Evolutionary conservation across 2,329 filamentous ascomycete genomes (phyloP).

Genomic region (Furcasterigmium sp.): DNA sequence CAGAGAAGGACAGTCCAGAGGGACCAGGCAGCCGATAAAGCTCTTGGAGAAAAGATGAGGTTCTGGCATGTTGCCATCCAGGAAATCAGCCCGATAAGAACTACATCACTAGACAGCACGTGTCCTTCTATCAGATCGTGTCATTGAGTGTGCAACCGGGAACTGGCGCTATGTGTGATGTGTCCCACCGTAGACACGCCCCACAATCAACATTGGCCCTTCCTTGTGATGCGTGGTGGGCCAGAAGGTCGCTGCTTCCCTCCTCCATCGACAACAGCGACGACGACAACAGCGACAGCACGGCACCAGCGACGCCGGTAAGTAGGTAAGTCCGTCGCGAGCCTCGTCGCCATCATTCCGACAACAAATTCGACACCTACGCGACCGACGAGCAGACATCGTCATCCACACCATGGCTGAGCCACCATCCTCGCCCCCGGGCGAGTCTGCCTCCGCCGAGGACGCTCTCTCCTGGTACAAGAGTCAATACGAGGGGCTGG

Average conservation of each 20-base stretch:
- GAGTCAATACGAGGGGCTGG: conserved; percentile 86
- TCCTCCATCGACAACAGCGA: conserved; percentile 9
- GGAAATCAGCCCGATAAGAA: too few species aligned
- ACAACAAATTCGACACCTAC: not conserved
- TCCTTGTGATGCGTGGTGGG: conserved; percentile 10
- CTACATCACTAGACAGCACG: too few species aligned
- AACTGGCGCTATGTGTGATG: too few species aligned
- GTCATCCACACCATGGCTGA: conserved; percentile 42
- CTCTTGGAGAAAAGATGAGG: too few species aligned
- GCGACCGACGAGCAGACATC: not conserved
- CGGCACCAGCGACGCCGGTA: conserved; percentile 4
- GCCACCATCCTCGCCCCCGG: conserved; percentile 57
- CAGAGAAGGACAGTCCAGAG: too few species aligned
- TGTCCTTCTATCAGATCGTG: too few species aligned
- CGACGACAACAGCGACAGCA: conserved; percentile 9
- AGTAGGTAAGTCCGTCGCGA: not conserved
- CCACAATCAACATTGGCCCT: conserved; percentile 14
- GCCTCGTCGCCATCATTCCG: too few species aligned
- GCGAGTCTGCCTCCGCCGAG: conserved; percentile 50
- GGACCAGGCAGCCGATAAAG: too few species aligned
- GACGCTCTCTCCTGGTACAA: conserved; percentile 94
- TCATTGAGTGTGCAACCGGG: too few species aligned
- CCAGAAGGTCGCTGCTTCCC: conserved; percentile 4
- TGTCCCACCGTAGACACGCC: too few species aligned
- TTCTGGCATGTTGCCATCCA: too few species aligned